Evolutionary conservation across 2,329 filamentous ascomycete species (phyloP).

Genomic region (Botrytis deweyae): DNA sequence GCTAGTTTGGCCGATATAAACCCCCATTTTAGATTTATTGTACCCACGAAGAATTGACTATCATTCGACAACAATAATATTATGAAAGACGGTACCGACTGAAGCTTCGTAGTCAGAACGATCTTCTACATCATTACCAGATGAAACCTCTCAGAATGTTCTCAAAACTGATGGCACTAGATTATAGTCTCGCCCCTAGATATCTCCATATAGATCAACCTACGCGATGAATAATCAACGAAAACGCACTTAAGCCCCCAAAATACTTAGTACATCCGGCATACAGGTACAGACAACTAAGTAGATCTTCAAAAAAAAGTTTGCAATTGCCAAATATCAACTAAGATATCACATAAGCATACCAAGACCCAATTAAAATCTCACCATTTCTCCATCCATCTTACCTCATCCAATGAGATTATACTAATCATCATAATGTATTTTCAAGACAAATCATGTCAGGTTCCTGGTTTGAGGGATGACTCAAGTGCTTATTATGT

Average conservation of each 20-base stretch:
- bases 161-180: neutral
- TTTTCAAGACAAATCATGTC: neutral
- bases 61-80: accelerated
- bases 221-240: neutral
- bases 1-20: no score
- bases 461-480: neutral
- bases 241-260: neutral
- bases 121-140: neutral
- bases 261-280: neutral
- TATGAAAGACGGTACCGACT: neutral
- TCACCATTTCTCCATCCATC: neutral
- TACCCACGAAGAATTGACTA: neutral
- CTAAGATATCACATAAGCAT: constrained; percentile 8
- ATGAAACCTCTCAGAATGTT: neutral
- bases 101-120: neutral
- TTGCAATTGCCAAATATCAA: neutral
- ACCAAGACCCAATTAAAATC: neutral
- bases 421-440: no score
- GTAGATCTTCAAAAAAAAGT: neutral
- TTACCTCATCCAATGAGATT: neutral
- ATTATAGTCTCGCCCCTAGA: neutral
- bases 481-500: neutral
- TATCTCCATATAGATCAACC: neutral
- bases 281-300: neutral
- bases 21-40: neutral